Base-by-base conservation (phyloP, 495 filamentous ascomycete genomes). In the Tuber aestivum region DNA sequence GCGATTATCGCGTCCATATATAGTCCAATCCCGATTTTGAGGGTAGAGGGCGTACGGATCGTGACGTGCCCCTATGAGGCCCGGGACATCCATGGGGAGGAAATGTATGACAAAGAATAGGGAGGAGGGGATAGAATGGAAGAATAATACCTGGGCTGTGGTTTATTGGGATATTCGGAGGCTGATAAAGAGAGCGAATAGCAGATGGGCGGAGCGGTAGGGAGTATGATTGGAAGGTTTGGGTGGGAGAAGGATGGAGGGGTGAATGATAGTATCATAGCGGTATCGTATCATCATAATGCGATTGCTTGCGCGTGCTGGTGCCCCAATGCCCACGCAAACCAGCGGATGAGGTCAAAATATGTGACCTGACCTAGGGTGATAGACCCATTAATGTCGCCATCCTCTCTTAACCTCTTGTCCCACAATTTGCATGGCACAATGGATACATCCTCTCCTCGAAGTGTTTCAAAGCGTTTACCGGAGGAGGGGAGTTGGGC, bases 1-100 rank as follows among this genome's bases (percentile, higher is more conserved):
- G 4, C n/a, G 18, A 12, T 71, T 68, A 3, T 56, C 27, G 6
- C 72, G 73, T 41, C 78, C 78, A 27, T 79, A 79, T 41, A 79
- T 73, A 12, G 78, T 79, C 78, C 78, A 79, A 3, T 45, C 69
- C 4, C 27, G 20, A 21, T 79, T 79, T 0, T 70, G 70, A 21
- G 78, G 78, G 44, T 70, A 76, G 27, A 35, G 1, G 27, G 16
- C 4, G 56, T 65, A 18, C 3, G 56, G 27, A 65, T 18, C 3
- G 6, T 35, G 56, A 20, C 27, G 27, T 35, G 6, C 27, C 56
- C 56, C 56, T 35, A 18, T 8, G 56, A 20, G 32, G 35, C 35
- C 56, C 4, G 56, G 27, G 32, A 16, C 32, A 35, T 18, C 27
- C 56, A 65, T 65, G 27, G 12, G 35, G 27, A 1, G 27, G 16